Percentiles rank a stretch among this genome's conserved stretches.
These are phyloP conservation scores for Vanrija sp. DNA, from an alignment of 1,284 basidiomycete genomes.

Conservation along the genomic window DNA sequence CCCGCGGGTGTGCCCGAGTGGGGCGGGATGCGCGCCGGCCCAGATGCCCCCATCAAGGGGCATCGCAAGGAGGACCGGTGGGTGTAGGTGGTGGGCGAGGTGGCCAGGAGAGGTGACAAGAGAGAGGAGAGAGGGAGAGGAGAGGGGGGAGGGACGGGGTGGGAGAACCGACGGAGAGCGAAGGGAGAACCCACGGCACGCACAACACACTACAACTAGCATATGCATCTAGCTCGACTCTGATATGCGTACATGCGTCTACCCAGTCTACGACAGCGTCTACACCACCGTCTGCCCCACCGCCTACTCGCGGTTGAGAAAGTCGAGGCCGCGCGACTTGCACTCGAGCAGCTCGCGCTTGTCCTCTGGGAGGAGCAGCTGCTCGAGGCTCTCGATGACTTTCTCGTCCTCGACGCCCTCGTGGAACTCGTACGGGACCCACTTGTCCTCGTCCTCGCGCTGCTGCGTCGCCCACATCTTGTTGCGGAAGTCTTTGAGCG, in stretches of 20 bases:
- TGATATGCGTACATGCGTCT: background rate
- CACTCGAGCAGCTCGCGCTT: slow-evolving; percentile 32
- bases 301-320: slow-evolving; percentile 30
- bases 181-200: too few relatives aligned
- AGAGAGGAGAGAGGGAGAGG: background rate
- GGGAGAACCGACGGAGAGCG: too few relatives aligned
- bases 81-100: slow-evolving; percentile 22
- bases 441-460: slow-evolving; percentile 41
- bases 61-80: slow-evolving; percentile 40
- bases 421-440: slow-evolving; percentile 43
- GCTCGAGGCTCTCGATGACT: slow-evolving; percentile 27
- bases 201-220: too few relatives aligned
- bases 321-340: slow-evolving; percentile 37
- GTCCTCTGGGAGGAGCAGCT: slow-evolving; percentile 32
- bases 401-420: slow-evolving; percentile 30
- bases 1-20: slow-evolving; percentile 81
- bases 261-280: background rate
- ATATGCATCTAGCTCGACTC: too few relatives aligned
- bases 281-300: background rate
- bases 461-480: slow-evolving; percentile 42
- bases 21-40: slow-evolving; percentile 67
- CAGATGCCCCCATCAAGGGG: slow-evolving; percentile 44
- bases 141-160: background rate
- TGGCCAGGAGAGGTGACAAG: too few relatives aligned
- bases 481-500: slow-evolving; percentile 46